These are phyloP conservation scores for Astrephomene gubernaculifera DNA, from an alignment of 139 green algal species.

Conservation along the genomic window DNA sequence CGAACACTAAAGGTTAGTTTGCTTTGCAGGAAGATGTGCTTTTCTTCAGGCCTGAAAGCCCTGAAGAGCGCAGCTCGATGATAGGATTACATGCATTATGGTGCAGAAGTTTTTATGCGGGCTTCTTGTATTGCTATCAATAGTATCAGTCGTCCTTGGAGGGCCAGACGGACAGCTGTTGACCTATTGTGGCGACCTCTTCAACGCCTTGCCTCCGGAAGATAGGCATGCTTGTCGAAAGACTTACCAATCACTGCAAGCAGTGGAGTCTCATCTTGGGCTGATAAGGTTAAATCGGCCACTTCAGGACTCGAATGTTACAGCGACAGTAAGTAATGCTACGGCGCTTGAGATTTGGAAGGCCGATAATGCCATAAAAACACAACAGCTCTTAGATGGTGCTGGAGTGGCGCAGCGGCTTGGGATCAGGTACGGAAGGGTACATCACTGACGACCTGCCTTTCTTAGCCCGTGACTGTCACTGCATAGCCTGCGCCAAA, in stretches of 20 bases:
- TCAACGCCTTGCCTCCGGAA: neutral
- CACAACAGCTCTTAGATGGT: neutral
- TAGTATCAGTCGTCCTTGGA: no score
- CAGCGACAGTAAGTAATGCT: neutral
- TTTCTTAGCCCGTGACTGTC: no score
- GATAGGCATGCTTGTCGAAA: neutral
- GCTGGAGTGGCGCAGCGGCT: neutral
- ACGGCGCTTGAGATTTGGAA: neutral
- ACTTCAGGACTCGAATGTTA: neutral
- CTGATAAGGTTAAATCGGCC: neutral
- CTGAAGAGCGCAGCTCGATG: no score
- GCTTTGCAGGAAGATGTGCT: no score
- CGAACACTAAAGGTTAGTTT: no score
- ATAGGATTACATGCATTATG: no score
- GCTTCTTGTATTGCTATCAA: no score
- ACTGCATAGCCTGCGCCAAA: no score
- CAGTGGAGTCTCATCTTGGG: neutral
- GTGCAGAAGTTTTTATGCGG: no score
- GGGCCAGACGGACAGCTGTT: no score
- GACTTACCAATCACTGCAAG: neutral
- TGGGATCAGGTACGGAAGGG: neutral
- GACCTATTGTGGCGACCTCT: neutral
- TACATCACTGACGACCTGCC: no score
- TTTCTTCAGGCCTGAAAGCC: no score
- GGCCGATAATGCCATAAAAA: neutral